Conservation (phyloP, 371 early-diverging fungal genomes). For the Mortierella sp. region DNA sequence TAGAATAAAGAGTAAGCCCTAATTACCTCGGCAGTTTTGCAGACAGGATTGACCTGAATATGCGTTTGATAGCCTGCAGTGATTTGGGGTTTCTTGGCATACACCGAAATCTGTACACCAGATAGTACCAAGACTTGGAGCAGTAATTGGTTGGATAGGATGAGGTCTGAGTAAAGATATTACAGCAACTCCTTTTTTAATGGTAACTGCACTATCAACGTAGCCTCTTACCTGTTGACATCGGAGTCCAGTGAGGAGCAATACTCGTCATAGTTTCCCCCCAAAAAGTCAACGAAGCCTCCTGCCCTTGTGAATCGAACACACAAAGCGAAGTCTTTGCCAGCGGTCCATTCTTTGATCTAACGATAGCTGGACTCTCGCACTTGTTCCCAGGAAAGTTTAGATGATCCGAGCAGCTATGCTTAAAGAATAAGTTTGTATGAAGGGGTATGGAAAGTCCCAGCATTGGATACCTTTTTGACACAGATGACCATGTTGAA, state of each 20-base stretch:
- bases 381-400: constrained; percentile 4
- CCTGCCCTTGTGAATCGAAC: constrained; percentile 42
- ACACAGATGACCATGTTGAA: constrained; percentile 32
- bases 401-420: too few species aligned
- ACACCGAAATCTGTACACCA: constrained; percentile 30
- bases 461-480: constrained; percentile 19
- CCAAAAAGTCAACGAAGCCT: constrained; percentile 30
- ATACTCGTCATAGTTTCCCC: constrained; percentile 19
- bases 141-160: not conserved
- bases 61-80: constrained; percentile 36
- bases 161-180: too few species aligned
- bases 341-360: constrained; percentile 29
- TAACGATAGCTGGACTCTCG: constrained; percentile 15
- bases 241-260: constrained; percentile 29
- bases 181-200: too few species aligned
- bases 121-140: constrained; percentile 30
- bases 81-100: constrained; percentile 29
- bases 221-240: constrained; percentile 24
- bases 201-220: too few species aligned
- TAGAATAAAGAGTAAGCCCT: too few species aligned
- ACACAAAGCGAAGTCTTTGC: constrained; percentile 18
- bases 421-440: too few species aligned
- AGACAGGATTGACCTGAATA: constrained; percentile 40
- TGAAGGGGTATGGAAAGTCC: too few species aligned
- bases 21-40: constrained; percentile 44